Evolutionary conservation across 179 eudicot genomes (phyloP), one percentile per base, ranked within the genome.

Genomic region (Drosera spatulata): DNA sequence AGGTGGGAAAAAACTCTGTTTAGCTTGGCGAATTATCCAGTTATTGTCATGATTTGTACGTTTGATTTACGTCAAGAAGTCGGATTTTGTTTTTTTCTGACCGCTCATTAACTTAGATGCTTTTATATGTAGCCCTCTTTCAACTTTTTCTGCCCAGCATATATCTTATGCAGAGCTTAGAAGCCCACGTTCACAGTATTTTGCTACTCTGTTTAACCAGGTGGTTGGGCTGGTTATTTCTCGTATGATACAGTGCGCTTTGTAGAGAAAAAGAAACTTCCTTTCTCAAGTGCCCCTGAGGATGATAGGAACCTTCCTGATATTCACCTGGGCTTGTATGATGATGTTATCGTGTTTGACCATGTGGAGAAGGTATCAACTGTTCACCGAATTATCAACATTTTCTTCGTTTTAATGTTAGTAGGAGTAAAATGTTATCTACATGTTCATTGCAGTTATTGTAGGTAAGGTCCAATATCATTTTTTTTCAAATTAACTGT

Each of bases 211-310:
- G 33, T 22, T 22, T 22, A 48, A 62, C 47, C 74, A 83, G 88
- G 89, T 72, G 91, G 95, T 54, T 89, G 89, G 97, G 87, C 88
- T 54, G 97, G 97, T 59, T 88, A 83, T 68, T 91, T 88, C 77
- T 91, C 97, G 8, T 91, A 91, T 61, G 97, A 91, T 69, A 83
- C 97, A 37, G 91, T 91, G 61, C 94, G 97, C 38, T 91, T 83
- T 61, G 78, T 72, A 59, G 96, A 88, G 84, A 88, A 79, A 77
- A 91, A 79, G 78, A 91, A 85, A 65, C 65, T 91, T 39, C 85
- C 96, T 2, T 91, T 91, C 61, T 58, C 83, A 47, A 76, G 61
- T 70, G 95, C 96, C 47, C 95, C 97, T 49, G 44, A 60, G 33
- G 97, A 91, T 82, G 97, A 91, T 66, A 75, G 91, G 62, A 80